phyloP scores from a whole-genome alignment of 805 yeast genomes.

The Alloascoidea africana region DNA sequence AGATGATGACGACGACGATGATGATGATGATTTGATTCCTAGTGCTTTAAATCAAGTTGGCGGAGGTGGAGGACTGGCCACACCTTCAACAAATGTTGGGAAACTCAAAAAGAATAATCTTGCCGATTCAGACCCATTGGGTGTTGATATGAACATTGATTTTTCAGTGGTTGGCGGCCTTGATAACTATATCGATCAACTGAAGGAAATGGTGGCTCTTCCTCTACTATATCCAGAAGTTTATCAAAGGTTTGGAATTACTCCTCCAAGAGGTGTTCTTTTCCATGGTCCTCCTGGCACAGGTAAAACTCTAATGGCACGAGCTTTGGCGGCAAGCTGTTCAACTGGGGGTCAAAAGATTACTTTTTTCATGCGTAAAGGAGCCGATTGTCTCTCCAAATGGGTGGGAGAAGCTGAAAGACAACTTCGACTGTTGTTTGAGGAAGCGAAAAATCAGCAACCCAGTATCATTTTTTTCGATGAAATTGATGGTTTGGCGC shows the following conservation, averaged over 20 bases:
- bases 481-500: constrained; percentile 97
- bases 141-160: constrained; percentile 75
- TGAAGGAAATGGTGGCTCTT: constrained; percentile 92
- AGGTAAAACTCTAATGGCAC: constrained; percentile 94
- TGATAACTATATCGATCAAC: constrained; percentile 76
- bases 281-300: constrained; percentile 99
- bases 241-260: constrained; percentile 74
- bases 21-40: constrained; percentile 16
- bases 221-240: constrained; percentile 90
- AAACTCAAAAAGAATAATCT: constrained; percentile 37
- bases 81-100: constrained; percentile 10
- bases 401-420: constrained; percentile 99
- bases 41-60: constrained; percentile 17
- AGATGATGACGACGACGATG: constrained; percentile 16
- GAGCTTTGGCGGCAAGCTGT: constrained; percentile 93
- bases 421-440: constrained; percentile 78
- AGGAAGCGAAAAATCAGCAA: constrained; percentile 91
- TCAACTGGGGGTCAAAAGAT: constrained; percentile 74
- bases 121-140: constrained; percentile 89
- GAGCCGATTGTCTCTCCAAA: constrained; percentile 91
- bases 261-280: constrained; percentile 94
- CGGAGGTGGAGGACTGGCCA: constrained; percentile 7
- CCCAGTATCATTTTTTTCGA: constrained; percentile 94
- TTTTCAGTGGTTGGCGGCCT: constrained; percentile 84
- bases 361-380: constrained; percentile 95